Evolutionary conservation across 306 rosid species (phyloP).

Genomic region (Quercus variabilis): DNA sequence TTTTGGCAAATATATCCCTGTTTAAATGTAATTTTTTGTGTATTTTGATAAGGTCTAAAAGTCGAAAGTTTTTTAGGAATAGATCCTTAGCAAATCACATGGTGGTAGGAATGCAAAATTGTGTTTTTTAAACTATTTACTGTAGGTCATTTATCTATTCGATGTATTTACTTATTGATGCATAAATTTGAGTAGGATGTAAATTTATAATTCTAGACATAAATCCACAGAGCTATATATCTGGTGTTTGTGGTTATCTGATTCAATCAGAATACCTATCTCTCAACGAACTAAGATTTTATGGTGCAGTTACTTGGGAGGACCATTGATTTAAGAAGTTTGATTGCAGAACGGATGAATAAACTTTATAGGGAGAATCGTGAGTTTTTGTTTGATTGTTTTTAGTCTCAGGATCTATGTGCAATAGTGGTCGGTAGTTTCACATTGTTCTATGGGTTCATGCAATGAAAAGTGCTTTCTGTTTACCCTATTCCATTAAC

Average conservation of each 20-base stretch:
- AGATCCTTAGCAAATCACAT: neutral
- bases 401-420: constrained; percentile 95
- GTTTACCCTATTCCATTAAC: constrained; percentile 12
- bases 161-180: too few species aligned
- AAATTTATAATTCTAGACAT: neutral
- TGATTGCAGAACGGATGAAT: constrained; percentile 81
- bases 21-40: neutral
- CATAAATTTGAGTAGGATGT: neutral
- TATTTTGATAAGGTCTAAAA: neutral
- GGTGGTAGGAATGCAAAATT: neutral
- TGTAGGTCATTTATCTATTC: neutral
- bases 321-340: constrained; percentile 80
- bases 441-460: constrained; percentile 20
- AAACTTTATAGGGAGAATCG: constrained; percentile 84
- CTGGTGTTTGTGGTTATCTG: neutral
- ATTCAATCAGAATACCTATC: neutral
- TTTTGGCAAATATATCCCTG: neutral
- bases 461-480: constrained; percentile 8
- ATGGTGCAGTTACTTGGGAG: constrained; percentile 86
- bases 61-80: neutral
- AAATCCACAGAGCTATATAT: neutral
- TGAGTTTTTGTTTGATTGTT: constrained; percentile 90
- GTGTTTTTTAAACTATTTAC: neutral
- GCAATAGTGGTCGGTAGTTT: constrained; percentile 76
- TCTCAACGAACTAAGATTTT: constrained; percentile 11